Evolutionary conservation across 495 filamentous ascomycete species (phyloP), one percentile per base, ranked within the genome.

Genomic region (Penicillium samsonianum): DNA sequence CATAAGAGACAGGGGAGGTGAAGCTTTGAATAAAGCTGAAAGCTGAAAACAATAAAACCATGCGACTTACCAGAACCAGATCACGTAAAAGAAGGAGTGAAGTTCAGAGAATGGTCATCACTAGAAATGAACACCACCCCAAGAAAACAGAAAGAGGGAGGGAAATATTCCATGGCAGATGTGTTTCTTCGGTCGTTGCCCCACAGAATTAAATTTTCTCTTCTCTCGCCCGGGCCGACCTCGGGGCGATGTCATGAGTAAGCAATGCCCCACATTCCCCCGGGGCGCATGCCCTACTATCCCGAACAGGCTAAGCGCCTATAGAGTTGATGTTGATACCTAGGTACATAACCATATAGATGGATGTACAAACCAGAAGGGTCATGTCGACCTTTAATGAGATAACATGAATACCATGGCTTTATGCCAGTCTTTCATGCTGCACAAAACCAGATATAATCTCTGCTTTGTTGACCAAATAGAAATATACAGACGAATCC

Each of bases 1-100:
- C 75, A 76, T 75, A 65, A 55, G 35, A 78, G 63, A 63, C 46
- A 45, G 33, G 40, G 41, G 33, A 25, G 33, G 35, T 14, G 26
- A 17, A 54, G 53, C 28, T 49, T 33, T 25, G 44, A 12, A 44
- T 38, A 17, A 25, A 17, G 35, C 7, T 37, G 33, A 37, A 55
- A 48, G 45, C 45, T 30, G 5, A 28, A 30, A 37, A 37, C 31
- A 17, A 22, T 19, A 25, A 53, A 41, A 57, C 2, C 20, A 53
- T 44, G n/a, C 9, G n/a, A 61, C 62, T 64, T 38, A 69, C 64
- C 58, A 57, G 56, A 50, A 57, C 50, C 55, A 59, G 38, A 53
- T 42, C 50, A 53, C 50, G 50, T 53, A 59, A 22, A 45, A 33
- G 46, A 50, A 20, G 31, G 33, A 50, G 25, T 26, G 33, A 40